A percentile compares a stretch with the other conserved stretches of the same genome.
These are phyloP conservation scores for Globisporangium megalacanthum DNA, from an alignment of 352 stramenopile species.

Conservation along the genomic window DNA sequence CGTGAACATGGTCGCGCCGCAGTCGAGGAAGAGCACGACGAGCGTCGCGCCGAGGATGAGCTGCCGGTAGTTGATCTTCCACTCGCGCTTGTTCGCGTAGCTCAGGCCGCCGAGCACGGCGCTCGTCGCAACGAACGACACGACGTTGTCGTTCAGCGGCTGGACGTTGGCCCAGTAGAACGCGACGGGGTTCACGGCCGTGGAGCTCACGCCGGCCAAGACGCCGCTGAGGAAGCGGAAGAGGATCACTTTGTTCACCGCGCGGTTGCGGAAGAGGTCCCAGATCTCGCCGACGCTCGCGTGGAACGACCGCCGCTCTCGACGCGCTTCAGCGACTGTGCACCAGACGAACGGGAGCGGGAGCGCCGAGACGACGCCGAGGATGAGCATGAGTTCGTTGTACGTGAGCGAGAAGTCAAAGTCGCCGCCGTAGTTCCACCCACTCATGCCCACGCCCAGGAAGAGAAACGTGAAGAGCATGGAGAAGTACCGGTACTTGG, in stretches of 20 bases:
- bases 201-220: conserved; percentile 28
- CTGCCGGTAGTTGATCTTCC: conserved; percentile 24
- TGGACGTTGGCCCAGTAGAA: conserved; percentile 28
- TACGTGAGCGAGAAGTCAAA: conserved; percentile 32
- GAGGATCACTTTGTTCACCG: conserved; percentile 36
- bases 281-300: conserved; percentile 20
- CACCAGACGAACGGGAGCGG: conserved; percentile 8
- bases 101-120: conserved; percentile 24
- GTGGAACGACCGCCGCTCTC: conserved; percentile 7
- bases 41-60: conserved; percentile 22
- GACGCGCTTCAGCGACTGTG: conserved; percentile 15
- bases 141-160: conserved; percentile 33
- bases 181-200: conserved; percentile 23
- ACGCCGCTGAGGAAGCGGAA: conserved; percentile 40
- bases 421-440: conserved; percentile 25
- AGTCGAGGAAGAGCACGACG: conserved; percentile 22
- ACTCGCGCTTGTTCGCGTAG: conserved; percentile 24
- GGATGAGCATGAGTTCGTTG: conserved; percentile 18
- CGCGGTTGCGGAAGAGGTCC: conserved; percentile 23
- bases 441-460: conserved; percentile 31
- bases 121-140: conserved; percentile 10
- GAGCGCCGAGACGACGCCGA: conserved; percentile 16
- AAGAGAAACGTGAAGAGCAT: conserved; percentile 25
- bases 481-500: conserved; percentile 34
- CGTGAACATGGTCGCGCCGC: conserved; percentile 20